Percentiles rank a stretch among this genome's conserved stretches.
Conservation (phyloP, 192 early-diverging fungal genomes). For the Backusella circina region DNA sequence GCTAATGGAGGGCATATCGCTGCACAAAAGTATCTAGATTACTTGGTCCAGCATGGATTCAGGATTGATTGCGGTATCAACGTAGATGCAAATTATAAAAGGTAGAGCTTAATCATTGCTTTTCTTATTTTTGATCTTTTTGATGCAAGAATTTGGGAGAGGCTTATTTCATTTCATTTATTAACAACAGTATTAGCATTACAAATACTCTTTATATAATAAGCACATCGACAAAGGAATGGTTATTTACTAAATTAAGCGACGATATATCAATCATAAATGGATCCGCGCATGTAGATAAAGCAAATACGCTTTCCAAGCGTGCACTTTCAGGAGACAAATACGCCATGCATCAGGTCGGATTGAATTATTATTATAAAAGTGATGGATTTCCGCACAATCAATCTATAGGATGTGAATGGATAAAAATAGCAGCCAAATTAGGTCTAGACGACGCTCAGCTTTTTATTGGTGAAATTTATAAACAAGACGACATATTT, state of each 20-base stretch:
- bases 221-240: background rate
- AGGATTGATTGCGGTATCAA: background rate
- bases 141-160: too few relatives aligned
- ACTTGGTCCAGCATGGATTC: background rate
- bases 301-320: background rate
- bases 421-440: background rate
- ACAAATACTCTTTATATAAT: too few relatives aligned
- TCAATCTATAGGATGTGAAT: background rate
- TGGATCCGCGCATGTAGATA: background rate
- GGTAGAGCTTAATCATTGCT: background rate
- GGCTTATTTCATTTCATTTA: too few relatives aligned
- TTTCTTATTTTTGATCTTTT: too few relatives aligned
- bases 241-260: background rate
- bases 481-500: background rate
- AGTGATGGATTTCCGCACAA: background rate
- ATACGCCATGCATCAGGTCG: background rate
- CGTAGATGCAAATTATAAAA: background rate
- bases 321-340: background rate
- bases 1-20: background rate
- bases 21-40: background rate
- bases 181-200: too few relatives aligned
- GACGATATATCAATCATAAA: background rate
- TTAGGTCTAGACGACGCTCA: background rate
- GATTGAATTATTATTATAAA: background rate
- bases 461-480: background rate